phyloP scores from a whole-genome alignment of 2,329 filamentous ascomycete species.

The Botrytis porri region DNA sequence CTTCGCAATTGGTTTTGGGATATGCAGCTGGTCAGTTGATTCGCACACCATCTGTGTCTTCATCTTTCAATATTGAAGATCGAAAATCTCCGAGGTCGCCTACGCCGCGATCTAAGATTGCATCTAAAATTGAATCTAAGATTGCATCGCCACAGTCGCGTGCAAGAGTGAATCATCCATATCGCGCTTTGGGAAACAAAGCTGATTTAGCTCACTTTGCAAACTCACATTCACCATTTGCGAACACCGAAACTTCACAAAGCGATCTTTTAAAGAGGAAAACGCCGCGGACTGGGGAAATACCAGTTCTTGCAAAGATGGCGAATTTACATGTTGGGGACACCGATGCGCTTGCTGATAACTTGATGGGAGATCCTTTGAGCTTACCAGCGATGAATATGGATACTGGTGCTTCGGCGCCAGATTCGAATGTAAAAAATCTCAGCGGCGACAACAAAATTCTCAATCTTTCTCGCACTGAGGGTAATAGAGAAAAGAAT shows the following conservation, averaged over 20 bases:
- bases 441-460: background rate
- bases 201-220: background rate
- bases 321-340: background rate
- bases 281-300: background rate
- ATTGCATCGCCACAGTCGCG: background rate
- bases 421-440: background rate
- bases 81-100: background rate
- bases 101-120: background rate
- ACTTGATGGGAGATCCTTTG: background rate
- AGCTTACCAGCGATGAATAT: background rate
- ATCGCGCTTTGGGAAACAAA: background rate
- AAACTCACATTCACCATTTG: background rate
- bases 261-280: background rate
- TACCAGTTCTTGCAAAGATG: background rate
- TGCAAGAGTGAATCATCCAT: background rate
- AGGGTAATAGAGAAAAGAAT: background rate
- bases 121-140: background rate
- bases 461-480: background rate
- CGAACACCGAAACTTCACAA: too few species aligned
- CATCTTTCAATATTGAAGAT: background rate
- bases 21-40: background rate
- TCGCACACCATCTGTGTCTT: background rate
- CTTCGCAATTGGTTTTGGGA: slow-evolving; percentile 6
- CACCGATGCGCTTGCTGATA: background rate
- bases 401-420: background rate